phyloP scores from a whole-genome alignment of 768 basidiomycete species.

The Coprinopsis strossmayeri region DNA sequence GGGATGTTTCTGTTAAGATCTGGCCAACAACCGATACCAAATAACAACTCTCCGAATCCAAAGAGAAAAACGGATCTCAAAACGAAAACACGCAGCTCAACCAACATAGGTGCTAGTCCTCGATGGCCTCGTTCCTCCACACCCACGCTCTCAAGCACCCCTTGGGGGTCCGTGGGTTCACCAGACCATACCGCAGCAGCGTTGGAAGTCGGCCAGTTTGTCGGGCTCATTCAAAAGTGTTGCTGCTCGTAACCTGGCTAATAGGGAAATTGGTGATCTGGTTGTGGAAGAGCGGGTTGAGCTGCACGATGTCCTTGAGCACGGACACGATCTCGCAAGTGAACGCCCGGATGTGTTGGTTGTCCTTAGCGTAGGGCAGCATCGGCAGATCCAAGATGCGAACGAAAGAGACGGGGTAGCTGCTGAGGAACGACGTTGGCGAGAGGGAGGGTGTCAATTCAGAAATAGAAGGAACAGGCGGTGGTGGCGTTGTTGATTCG shows the following conservation, averaged over 20 bases:
- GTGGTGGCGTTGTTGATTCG: conserved; percentile 17
- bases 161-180: conserved; percentile 89
- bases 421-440: conserved; percentile 74
- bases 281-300: conserved; percentile 96
- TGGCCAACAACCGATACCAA: too few species aligned
- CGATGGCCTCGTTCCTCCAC: conserved; percentile 92
- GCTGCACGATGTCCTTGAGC: conserved; percentile 97
- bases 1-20: too few species aligned
- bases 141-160: conserved; percentile 80
- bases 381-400: conserved; percentile 79
- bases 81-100: too few species aligned
- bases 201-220: conserved; percentile 94
- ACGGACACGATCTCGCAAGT: conserved; percentile 95
- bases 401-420: conserved; percentile 80
- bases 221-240: conserved; percentile 97
- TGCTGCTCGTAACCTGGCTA: conserved; percentile 75
- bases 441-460: neutral
- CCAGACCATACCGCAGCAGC: conserved; percentile 93
- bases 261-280: conserved; percentile 97
- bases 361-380: conserved; percentile 83
- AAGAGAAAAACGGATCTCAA: too few species aligned
- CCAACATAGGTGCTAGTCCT: too few species aligned
- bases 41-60: too few species aligned
- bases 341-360: conserved; percentile 92
- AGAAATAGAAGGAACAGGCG: neutral